These are phyloP conservation scores for Vicia sativa DNA, from an alignment of 306 rosid genomes.

Conservation along the genomic window DNA sequence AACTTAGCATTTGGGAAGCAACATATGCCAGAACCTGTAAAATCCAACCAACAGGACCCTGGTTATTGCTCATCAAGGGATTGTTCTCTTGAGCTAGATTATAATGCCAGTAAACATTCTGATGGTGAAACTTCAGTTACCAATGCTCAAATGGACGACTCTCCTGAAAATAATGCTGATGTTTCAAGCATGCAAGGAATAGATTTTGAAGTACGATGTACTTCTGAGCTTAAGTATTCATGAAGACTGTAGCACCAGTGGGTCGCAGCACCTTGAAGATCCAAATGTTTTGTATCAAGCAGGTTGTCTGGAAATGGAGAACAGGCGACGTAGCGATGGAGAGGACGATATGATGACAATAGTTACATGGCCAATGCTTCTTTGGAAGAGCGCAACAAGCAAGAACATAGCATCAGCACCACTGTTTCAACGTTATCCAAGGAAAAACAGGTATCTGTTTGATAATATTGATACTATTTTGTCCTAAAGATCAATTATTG, in stretches of 20 bases:
- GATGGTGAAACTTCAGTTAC: constrained; percentile 82
- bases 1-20: constrained; percentile 55
- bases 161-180: constrained; percentile 83
- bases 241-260: constrained; percentile 97
- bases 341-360: constrained; percentile 78
- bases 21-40: constrained; percentile 52
- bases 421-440: constrained; percentile 47
- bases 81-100: constrained; percentile 65
- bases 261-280: constrained; percentile 65
- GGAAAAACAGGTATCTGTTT: constrained; percentile 71
- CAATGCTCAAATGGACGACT: constrained; percentile 56
- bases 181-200: constrained; percentile 63
- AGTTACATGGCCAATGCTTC: constrained; percentile 49
- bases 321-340: constrained; percentile 93
- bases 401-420: constrained; percentile 56
- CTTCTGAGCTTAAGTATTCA: constrained; percentile 59
- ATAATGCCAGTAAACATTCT: constrained; percentile 66
- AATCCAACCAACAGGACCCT: constrained; percentile 56
- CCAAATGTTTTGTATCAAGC: constrained; percentile 56
- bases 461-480: constrained; percentile 26
- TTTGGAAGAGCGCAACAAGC: constrained; percentile 55
- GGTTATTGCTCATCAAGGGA: constrained; percentile 65
- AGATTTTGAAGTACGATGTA: constrained; percentile 73
- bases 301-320: constrained; percentile 68
- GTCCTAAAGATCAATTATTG: constrained; percentile 31